Evolutionary conservation across 352 stramenopile species (phyloP).

Genomic region (Globisporangium orthogonon): DNA sequence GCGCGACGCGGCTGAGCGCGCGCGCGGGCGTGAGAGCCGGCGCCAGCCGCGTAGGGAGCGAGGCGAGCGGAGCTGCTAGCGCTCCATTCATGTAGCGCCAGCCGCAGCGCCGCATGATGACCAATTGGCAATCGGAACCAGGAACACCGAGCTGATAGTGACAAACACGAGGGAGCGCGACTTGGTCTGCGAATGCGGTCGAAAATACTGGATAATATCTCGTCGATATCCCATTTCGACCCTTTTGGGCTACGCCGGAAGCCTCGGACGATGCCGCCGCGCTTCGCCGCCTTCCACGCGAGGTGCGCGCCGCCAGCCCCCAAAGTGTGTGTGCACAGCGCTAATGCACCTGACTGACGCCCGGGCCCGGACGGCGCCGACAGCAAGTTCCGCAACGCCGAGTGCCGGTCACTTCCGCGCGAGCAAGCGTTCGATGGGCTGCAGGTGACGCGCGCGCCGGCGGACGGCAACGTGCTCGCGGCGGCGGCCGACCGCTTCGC

Average conservation of each 20-base stretch:
- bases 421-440: slow-evolving; percentile 65
- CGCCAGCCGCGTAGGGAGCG: no score
- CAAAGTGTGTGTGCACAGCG: no score
- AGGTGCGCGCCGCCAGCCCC: slow-evolving; percentile 16
- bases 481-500: slow-evolving; percentile 37
- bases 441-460: slow-evolving; percentile 33
- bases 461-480: slow-evolving; percentile 46
- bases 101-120: slow-evolving; percentile 7
- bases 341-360: not conserved
- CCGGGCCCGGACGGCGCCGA: not conserved
- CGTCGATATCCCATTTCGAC: not conserved
- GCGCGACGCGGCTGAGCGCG: not conserved
- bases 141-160: no score
- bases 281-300: slow-evolving; percentile 34
- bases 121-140: not conserved
- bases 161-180: no score
- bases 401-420: slow-evolving; percentile 40
- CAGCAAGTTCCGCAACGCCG: slow-evolving; percentile 81
- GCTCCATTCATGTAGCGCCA: no score
- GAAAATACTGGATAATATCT: not conserved
- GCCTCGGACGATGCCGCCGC: slow-evolving; percentile 25
- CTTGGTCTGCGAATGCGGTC: not conserved
- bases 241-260: no score
- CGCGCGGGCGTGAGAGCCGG: no score
- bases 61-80: no score